These are phyloP conservation scores for Triticum dicoccoides DNA, from an alignment of 176 grass and related monocot species.

Conservation along the genomic window DNA sequence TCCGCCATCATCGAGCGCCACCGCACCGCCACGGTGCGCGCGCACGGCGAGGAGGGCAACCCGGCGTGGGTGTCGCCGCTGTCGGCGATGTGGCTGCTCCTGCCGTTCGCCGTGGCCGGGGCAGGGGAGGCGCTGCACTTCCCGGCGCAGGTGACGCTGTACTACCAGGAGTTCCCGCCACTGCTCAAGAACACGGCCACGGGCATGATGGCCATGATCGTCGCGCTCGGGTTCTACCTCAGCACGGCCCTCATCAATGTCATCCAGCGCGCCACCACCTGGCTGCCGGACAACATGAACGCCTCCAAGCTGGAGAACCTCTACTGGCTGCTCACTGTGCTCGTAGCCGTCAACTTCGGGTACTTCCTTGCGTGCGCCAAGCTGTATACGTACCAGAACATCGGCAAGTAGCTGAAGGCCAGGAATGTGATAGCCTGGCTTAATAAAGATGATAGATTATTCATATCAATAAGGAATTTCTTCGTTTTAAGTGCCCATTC, in stretches of 20 bases:
- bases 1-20: slow-evolving; percentile 52
- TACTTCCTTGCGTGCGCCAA: slow-evolving; percentile 57
- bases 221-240: slow-evolving; percentile 62
- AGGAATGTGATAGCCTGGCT: no score
- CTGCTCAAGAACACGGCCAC: slow-evolving; percentile 62
- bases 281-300: slow-evolving; percentile 80
- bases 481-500: no score
- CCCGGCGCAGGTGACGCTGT: slow-evolving; percentile 52
- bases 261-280: slow-evolving; percentile 28
- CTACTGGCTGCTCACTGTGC: slow-evolving; percentile 56
- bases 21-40: slow-evolving; percentile 26
- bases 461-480: no score
- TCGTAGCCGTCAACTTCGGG: slow-evolving; percentile 48
- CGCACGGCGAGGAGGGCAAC: slow-evolving; percentile 14
- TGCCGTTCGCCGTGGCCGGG: slow-evolving; percentile 50
- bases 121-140: slow-evolving; percentile 60
- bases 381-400: slow-evolving; percentile 47
- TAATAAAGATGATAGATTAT: no score
- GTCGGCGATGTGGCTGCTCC: slow-evolving; percentile 60
- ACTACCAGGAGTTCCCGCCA: slow-evolving; percentile 70
- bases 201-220: slow-evolving; percentile 48
- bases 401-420: background rate
- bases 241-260: slow-evolving; percentile 55
- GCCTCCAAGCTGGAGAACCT: slow-evolving; percentile 48
- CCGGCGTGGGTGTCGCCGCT: slow-evolving; percentile 55